These are phyloP conservation scores for Rhynchospora tenuis DNA, from an alignment of 176 grass and related monocot genomes.

Conservation along the genomic window DNA sequence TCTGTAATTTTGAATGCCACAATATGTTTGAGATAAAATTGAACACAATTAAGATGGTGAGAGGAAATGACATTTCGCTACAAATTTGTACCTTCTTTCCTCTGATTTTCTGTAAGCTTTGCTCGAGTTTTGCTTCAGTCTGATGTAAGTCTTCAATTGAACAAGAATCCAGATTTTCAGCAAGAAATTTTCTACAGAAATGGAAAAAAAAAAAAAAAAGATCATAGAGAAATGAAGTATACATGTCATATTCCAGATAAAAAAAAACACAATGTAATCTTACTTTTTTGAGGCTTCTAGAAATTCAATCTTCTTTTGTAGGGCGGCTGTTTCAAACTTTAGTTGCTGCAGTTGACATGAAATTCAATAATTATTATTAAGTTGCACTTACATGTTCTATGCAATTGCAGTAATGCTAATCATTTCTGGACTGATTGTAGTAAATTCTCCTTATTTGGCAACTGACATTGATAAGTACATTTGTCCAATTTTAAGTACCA, in stretches of 20 bases:
- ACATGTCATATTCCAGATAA: neutral
- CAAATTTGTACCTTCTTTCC: conserved; percentile 20
- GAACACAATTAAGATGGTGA: neutral
- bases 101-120: conserved; percentile 26
- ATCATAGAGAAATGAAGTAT: conserved; percentile 3
- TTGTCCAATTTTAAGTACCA: neutral
- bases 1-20: conserved; percentile 9
- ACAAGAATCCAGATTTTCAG: conserved; percentile 16
- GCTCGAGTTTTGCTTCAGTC: conserved; percentile 22
- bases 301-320: conserved; percentile 19
- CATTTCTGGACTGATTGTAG: neutral
- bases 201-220: neutral
- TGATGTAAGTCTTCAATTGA: conserved; percentile 28
- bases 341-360: conserved; percentile 1
- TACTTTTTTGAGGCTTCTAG: conserved; percentile 20
- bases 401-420: neutral
- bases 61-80: neutral
- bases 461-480: neutral
- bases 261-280: neutral
- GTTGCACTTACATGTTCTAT: neutral
- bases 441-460: neutral
- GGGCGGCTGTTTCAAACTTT: neutral
- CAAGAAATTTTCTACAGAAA: neutral
- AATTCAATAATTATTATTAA: neutral
- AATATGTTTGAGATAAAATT: neutral